Evolutionary conservation across 345 rosid species (phyloP).

Genomic region (Clarkia xantiana): DNA sequence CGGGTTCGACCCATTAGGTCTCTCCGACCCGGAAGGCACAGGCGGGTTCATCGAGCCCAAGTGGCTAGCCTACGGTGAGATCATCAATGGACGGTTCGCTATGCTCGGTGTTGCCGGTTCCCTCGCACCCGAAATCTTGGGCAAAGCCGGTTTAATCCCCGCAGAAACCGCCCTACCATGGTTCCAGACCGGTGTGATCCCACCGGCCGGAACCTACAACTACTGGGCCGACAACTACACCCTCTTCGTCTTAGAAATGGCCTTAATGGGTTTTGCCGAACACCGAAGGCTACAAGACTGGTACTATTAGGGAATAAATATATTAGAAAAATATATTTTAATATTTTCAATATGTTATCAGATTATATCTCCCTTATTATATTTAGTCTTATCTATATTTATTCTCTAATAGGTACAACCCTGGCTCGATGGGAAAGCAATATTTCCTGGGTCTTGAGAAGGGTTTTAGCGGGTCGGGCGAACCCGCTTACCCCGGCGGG

Average conservation of each 20-base stretch:
- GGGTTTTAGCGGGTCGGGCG: conserved; percentile 64
- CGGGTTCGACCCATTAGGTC: conserved; percentile 93
- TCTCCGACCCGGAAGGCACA: conserved; percentile 92
- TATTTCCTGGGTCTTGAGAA: conserved; percentile 89
- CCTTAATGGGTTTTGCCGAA: conserved; percentile 92
- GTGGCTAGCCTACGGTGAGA: conserved; percentile 93
- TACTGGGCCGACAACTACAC: conserved; percentile 98
- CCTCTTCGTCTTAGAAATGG: conserved; percentile 83
- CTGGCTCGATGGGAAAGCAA: conserved; percentile 85
- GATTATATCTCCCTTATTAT: too few species aligned
- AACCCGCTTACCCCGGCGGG: conserved; percentile 88
- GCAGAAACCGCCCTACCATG: conserved; percentile 83
- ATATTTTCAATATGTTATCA: too few species aligned
- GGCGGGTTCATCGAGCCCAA: conserved; percentile 94
- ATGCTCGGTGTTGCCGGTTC: conserved; percentile 81
- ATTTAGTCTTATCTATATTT: too few species aligned
- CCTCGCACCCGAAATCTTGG: conserved; percentile 85
- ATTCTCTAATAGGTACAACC: too few species aligned
- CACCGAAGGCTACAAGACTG: conserved; percentile 95
- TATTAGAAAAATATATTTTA: too few species aligned
- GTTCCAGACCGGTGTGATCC: conserved; percentile 94
- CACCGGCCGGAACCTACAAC: conserved; percentile 84
- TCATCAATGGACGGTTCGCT: conserved; percentile 73
- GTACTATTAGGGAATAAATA: too few species aligned
- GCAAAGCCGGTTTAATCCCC: conserved; percentile 72